Evolutionary conservation across 1,284 basidiomycete genomes (phyloP).

Genomic region (Porodaedalea pini): DNA sequence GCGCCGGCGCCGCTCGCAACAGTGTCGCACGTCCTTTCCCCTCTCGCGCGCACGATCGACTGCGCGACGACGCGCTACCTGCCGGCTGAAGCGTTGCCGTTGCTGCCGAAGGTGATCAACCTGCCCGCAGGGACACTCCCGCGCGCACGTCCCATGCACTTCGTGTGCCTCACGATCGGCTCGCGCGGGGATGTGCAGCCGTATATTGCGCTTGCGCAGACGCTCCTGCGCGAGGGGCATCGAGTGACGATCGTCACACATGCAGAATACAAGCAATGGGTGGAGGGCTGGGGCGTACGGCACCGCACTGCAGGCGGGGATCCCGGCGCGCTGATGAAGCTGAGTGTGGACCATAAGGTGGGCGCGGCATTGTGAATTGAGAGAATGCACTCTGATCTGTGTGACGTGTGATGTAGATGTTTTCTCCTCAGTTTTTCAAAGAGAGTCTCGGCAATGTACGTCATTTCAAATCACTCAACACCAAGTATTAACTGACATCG

Average conservation of each 20-base stretch:
- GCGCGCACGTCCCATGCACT: constrained; percentile 36
- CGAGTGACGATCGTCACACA: constrained; percentile 60
- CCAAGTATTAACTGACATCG: not conserved
- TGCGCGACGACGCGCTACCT: not conserved
- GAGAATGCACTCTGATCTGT: constrained; percentile 6
- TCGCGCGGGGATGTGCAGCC: constrained; percentile 52
- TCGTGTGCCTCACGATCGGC: constrained; percentile 48
- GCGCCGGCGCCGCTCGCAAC: constrained; percentile 25
- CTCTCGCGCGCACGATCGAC: constrained; percentile 15
- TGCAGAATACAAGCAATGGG: constrained; percentile 58
- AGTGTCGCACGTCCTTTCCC: constrained; percentile 20
- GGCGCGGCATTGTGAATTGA: constrained; percentile 9
- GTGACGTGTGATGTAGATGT: constrained; percentile 49
- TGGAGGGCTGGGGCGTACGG: constrained; percentile 61
- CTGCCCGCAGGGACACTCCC: constrained; percentile 36
- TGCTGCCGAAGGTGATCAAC: constrained; percentile 49
- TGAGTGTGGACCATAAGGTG: constrained; percentile 60
- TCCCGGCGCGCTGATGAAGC: constrained; percentile 66
- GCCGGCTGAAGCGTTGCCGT: constrained; percentile 17
- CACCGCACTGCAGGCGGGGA: constrained; percentile 76
- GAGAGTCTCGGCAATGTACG: constrained; percentile 58
- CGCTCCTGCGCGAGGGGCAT: constrained; percentile 51
- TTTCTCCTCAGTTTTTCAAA: constrained; percentile 79
- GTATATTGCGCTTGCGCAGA: constrained; percentile 46
- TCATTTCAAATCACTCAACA: constrained; percentile 9